Evolutionary conservation across 2,329 filamentous ascomycete genomes (phyloP), one percentile per base, ranked within the genome.

Genomic region (Zasmidium cellare): DNA sequence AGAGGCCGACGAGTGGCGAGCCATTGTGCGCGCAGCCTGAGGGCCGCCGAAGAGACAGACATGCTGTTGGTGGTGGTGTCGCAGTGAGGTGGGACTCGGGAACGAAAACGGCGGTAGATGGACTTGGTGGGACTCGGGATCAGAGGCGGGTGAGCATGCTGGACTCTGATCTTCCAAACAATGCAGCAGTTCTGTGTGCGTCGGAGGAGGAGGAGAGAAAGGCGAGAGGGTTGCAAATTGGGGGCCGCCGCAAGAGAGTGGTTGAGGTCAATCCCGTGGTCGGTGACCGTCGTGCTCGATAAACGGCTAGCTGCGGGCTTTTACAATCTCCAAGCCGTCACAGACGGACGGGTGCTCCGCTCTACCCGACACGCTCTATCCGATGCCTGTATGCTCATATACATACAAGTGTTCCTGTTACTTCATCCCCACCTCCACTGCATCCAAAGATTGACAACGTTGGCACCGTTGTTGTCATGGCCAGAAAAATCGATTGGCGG

Each of bases 1-100:
- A 72, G 65, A 20, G 69, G 69, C 22, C 62, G 58, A 20, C 67
- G 64, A 11, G 69, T 72, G 7, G 67, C 63, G 14, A 72, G 67
- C 69, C 70, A 72, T 59, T 71, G 69, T 47, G 68, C 67, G 47
- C 70, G 67, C 53, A 72, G 63, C 49, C 70, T 67, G 49, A 70
- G 53, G 25, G 65, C 70, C 20, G 61, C 57, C 31, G 59, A 23
- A 18, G 65, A 58, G 11, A 63, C 58, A 6, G 63, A 65, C 67
- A 71, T 54, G 46, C 19, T 51, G 48, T 24, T 55, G 38, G 31
- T 16, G 7, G 35, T 41, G 35, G 35, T 41, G 35, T 3, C 6
- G 35, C 7, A 41, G 35, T 41, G 3, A 28, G 11, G 46, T 49
- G 51, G 25, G 45, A 54, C n/a, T 54, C 22, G 51, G 31, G 18